A percentile compares a stretch with the other conserved stretches of the same genome.
These are phyloP conservation scores for Ephemerocybe angulata DNA, from an alignment of 768 basidiomycete genomes.

Conservation along the genomic window DNA sequence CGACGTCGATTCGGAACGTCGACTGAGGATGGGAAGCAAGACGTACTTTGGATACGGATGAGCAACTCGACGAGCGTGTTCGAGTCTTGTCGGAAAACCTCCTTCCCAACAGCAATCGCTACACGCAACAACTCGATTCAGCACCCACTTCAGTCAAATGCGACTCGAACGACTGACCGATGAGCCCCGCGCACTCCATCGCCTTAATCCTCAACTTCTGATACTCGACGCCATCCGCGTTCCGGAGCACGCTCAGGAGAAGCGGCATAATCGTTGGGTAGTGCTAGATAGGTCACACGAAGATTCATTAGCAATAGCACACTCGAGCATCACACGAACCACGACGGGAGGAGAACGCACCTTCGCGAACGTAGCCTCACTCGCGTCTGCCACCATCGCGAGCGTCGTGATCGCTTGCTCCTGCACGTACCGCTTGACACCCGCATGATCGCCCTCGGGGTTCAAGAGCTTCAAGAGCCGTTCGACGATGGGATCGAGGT, in stretches of 20 bases:
- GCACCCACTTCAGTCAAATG: neutral
- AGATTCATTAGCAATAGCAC: neutral
- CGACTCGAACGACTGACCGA: slow-evolving; percentile 49
- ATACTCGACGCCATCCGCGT: slow-evolving; percentile 65
- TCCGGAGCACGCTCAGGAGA: slow-evolving; percentile 67
- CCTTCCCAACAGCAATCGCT: slow-evolving; percentile 86
- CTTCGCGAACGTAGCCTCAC: slow-evolving; percentile 74
- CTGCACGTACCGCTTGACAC: slow-evolving; percentile 64
- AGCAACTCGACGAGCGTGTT: slow-evolving; percentile 66
- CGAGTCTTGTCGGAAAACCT: slow-evolving; percentile 75
- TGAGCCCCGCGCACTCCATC: slow-evolving; percentile 88
- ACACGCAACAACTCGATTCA: neutral
- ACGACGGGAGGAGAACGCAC: slow-evolving; percentile 28
- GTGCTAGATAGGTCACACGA: slow-evolving; percentile 40
- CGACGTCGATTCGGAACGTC: neutral
- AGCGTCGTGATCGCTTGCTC: slow-evolving; percentile 86
- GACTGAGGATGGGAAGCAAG: neutral
- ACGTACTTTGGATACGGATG: slow-evolving; percentile 72
- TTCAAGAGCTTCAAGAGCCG: slow-evolving; percentile 65
- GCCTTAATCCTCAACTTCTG: slow-evolving; percentile 72
- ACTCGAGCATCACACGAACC: neutral
- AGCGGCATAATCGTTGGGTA: slow-evolving; percentile 80
- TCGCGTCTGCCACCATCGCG: slow-evolving; percentile 86
- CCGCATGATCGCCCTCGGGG: slow-evolving; percentile 43
- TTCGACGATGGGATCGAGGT: slow-evolving; percentile 77